phyloP scores from a whole-genome alignment of 306 rosid species.

The Rosa persica region DNA sequence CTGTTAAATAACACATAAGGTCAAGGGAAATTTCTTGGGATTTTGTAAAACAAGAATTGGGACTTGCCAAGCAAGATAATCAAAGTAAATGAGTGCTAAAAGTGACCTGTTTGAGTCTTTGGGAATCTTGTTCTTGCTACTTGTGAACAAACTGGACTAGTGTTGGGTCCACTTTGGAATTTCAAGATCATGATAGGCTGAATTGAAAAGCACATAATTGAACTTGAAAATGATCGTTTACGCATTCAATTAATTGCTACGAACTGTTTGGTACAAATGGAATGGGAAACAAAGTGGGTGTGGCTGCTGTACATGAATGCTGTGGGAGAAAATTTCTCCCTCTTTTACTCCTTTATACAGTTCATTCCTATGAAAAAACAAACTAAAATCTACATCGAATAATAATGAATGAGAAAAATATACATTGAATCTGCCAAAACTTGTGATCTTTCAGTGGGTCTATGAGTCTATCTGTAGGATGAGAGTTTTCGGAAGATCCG shows the following conservation, averaged over 20 bases:
- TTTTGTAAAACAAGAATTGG: background rate
- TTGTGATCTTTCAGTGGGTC: conserved; percentile 23
- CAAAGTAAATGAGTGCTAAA: background rate
- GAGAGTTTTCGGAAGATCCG: conserved; percentile 32
- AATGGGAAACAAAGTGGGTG: conserved; percentile 1
- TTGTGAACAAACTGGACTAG: background rate
- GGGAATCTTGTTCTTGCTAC: conserved; percentile 5
- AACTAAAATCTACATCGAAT: conserved; percentile 5
- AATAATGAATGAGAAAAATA: conserved; percentile 1
- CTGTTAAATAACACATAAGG: background rate
- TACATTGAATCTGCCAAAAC: conserved; percentile 9
- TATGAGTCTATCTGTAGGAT: conserved; percentile 22
- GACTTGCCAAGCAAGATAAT: background rate
- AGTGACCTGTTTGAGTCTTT: background rate
- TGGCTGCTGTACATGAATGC: background rate
- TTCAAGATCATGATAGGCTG: background rate
- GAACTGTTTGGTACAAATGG: background rate
- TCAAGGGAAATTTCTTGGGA: background rate
- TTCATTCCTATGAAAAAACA: conserved; percentile 3
- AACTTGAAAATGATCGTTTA: background rate
- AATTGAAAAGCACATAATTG: background rate
- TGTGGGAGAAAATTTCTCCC: background rate
- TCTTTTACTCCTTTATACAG: background rate
- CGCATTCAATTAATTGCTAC: background rate
- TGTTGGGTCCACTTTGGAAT: background rate